Conservation (phyloP, 371 early-diverging fungal genomes). For the Actinomortierella wolfii region DNA sequence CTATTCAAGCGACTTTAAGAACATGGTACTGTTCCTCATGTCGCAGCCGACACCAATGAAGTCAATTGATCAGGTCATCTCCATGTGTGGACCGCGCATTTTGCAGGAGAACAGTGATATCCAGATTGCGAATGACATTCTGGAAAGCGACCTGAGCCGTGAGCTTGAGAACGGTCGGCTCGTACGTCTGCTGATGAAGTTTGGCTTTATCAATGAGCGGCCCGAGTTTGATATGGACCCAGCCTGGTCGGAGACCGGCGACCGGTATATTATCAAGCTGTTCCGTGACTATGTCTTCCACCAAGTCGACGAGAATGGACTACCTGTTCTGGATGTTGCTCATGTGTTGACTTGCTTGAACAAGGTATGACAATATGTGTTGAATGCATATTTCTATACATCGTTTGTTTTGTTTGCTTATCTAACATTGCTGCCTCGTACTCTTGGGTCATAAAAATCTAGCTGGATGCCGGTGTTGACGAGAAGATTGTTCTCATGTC, state of each 20-base stretch:
- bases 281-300: constrained; percentile 98
- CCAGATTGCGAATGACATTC: constrained; percentile 76
- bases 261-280: constrained; percentile 92
- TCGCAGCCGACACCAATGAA: constrained; percentile 78
- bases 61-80: constrained; percentile 82
- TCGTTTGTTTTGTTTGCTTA: neutral
- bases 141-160: constrained; percentile 75
- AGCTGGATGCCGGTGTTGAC: constrained; percentile 92
- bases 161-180: constrained; percentile 93
- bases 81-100: constrained; percentile 80
- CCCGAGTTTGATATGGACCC: constrained; percentile 93
- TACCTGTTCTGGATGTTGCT: constrained; percentile 86
- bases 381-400: neutral
- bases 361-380: constrained; percentile 67
- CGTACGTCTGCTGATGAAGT: constrained; percentile 80
- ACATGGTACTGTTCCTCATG: constrained; percentile 79
- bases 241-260: constrained; percentile 96
- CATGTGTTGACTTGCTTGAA: constrained; percentile 95
- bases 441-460: constrained; percentile 3
- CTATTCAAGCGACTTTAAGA: constrained; percentile 81
- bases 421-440: no score
- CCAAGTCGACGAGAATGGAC: constrained; percentile 87
- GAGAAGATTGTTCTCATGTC: constrained; percentile 92
- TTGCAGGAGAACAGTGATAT: constrained; percentile 76
- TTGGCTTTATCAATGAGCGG: constrained; percentile 94